phyloP scores from a whole-genome alignment of 768 basidiomycete genomes.

The Mycena kentingensis region DNA sequence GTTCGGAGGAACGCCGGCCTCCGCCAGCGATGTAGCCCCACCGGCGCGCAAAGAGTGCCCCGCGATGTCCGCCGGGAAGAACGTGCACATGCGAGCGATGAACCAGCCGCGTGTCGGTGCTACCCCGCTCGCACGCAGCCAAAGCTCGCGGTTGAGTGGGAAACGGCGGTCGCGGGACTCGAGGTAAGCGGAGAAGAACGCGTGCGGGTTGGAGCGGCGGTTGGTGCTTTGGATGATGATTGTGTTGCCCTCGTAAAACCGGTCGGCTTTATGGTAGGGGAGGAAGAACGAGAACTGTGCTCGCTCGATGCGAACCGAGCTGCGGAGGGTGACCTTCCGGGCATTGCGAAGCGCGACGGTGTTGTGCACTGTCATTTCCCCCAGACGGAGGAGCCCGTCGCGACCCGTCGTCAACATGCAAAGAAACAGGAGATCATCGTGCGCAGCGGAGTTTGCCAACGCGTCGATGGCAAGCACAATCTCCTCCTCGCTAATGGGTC shows the following conservation, averaged over 20 bases:
- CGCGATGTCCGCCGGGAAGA: not conserved
- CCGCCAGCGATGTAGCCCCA: constrained; percentile 32
- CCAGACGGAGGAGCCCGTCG: constrained; percentile 33
- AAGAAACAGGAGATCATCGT: constrained; percentile 32
- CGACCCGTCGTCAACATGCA: constrained; percentile 31
- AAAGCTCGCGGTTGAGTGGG: constrained; percentile 9
- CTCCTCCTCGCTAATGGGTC: constrained; percentile 23
- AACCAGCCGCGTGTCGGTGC: constrained; percentile 3
- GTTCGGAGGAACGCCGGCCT: constrained; percentile 20
- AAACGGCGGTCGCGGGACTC: not conserved
- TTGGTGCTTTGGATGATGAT: constrained; percentile 12
- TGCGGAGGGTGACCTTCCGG: constrained; percentile 24
- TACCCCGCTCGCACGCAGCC: constrained; percentile 5
- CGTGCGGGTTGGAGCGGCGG: constrained; percentile 11
- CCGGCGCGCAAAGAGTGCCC: constrained; percentile 35
- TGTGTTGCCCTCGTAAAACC: constrained; percentile 27
- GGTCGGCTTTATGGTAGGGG: constrained; percentile 41
- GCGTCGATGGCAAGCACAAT: constrained; percentile 10
- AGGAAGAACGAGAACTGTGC: constrained; percentile 26
- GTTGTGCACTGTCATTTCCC: constrained; percentile 34
- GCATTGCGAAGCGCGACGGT: constrained; percentile 4
- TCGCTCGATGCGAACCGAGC: constrained; percentile 4
- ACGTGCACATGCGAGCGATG: not conserved
- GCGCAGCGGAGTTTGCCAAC: not conserved
- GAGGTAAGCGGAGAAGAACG: not conserved